phyloP scores from a whole-genome alignment of 1,284 basidiomycete species.

The Xerocomus amazonicus region DNA sequence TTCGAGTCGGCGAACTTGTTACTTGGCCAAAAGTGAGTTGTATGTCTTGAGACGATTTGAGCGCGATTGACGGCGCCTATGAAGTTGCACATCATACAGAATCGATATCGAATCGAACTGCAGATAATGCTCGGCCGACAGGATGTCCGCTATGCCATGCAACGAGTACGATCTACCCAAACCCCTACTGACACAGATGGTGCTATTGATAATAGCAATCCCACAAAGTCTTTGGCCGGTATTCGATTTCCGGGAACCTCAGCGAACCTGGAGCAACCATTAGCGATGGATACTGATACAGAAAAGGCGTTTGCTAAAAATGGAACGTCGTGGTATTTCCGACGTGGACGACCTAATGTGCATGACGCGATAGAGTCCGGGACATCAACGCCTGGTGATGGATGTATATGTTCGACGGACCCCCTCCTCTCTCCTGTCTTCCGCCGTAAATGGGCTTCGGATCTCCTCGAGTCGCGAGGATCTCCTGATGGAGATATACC shows the following conservation, averaged over 20 bases:
- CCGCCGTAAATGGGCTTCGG: slow-evolving; percentile 47
- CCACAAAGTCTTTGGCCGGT: slow-evolving; percentile 10
- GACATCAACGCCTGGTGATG: slow-evolving; percentile 26
- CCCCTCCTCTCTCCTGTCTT: slow-evolving; percentile 39
- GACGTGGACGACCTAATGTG: slow-evolving; percentile 26
- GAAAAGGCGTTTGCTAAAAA: slow-evolving; percentile 48
- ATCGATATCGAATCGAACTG: slow-evolving; percentile 75
- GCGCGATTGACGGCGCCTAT: slow-evolving; percentile 7
- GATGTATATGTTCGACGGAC: slow-evolving; percentile 32
- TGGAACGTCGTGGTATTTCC: slow-evolving; percentile 48
- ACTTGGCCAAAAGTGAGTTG: slow-evolving; percentile 85
- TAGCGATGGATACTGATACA: slow-evolving; percentile 60
- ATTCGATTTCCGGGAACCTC: slow-evolving; percentile 2
- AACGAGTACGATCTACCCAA: slow-evolving; percentile 27
- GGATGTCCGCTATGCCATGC: slow-evolving; percentile 56
- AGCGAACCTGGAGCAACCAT: slow-evolving; percentile 39
- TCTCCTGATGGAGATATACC: slow-evolving; percentile 18
- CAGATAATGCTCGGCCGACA: slow-evolving; percentile 82
- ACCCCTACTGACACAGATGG: slow-evolving; percentile 30
- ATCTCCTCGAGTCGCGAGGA: slow-evolving; percentile 36
- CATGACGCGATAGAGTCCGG: slow-evolving; percentile 26
- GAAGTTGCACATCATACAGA: slow-evolving; percentile 88
- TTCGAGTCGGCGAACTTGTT: slow-evolving; percentile 83
- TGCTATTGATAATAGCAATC: slow-evolving; percentile 18
- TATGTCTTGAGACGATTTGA: background rate